Evolutionary conservation across 495 filamentous ascomycete genomes (phyloP), one percentile per base, ranked within the genome.

Genomic region (Margaritispora aquatica): DNA sequence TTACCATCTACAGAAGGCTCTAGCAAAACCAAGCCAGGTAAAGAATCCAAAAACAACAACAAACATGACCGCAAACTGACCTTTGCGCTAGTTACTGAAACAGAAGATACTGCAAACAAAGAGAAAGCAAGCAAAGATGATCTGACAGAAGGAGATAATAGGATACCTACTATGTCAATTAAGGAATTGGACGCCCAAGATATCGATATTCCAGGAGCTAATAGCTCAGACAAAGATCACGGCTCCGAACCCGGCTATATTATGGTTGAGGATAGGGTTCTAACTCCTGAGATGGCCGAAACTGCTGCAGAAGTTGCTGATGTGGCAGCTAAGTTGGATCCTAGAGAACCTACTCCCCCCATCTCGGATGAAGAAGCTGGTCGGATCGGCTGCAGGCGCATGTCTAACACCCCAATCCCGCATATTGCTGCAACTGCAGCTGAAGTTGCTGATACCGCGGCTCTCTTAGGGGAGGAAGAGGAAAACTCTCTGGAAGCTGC

Each of bases 391-490:
- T 58, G 59, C 38, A 61, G 69, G 53, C 65, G 68, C 17, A 56
- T 69, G 50, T 70, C 69, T 1, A 55, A 63, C 9, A 71, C 69
- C 34, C 71, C 66, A 23, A 74, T 75, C 53, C 52, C 68, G 15
- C 68, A 80, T 27, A 63, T 74, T 34, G 73, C 74, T 19, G 68
- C 65, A 24, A 73, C 69, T 7, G 74, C 78, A 7, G 74, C 75
- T 13, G 77, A 82, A 59, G 76, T 77, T n/a, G 73, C 76, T 23
- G 74, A 79, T 48, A 71, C 69, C 23, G 76, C 77, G 19, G 60
- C 62, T 10, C 29, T 55, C 9, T 15, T 73, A n/a, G n/a, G n/a
- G n/a, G n/a, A n/a, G 10, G 69, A 73, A 61, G 31, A 63, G 5
- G 48, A 59, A 3, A 44, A 7, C 31, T 52, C 26, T 17, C n/a